Percentiles rank a stretch among this genome's conserved stretches.
Evolutionary conservation across 1,139 yeast species (phyloP).

Genomic region (Suhomyces wounanorum): DNA sequence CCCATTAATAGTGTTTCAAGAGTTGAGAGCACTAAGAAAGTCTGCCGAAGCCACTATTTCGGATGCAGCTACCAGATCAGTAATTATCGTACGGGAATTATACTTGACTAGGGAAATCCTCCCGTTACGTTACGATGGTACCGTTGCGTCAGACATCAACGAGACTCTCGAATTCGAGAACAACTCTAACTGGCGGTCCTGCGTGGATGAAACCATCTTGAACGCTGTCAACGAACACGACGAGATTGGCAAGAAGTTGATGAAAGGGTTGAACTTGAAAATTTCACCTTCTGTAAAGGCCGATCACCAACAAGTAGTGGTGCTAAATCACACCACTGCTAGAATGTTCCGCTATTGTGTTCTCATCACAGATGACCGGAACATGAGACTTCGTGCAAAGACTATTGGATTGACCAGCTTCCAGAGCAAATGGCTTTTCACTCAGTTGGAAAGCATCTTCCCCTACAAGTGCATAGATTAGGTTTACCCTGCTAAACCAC

Average conservation of each 20-base stretch:
- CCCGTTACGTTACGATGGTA: conserved; percentile 57
- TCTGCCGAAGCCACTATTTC: conserved; percentile 75
- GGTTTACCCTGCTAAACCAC: not conserved
- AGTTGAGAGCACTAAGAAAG: conserved; percentile 69
- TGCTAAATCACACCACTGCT: conserved; percentile 39
- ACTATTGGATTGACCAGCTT: conserved; percentile 58
- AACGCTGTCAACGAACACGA: conserved; percentile 53
- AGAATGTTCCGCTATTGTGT: conserved; percentile 56
- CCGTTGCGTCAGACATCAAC: conserved; percentile 55
- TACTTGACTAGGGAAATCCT: conserved; percentile 55
- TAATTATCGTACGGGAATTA: conserved; percentile 68
- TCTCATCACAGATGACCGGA: conserved; percentile 71
- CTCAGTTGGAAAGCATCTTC: conserved; percentile 48
- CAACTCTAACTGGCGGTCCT: conserved; percentile 64
- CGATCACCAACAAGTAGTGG: conserved; percentile 9
- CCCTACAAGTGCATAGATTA: conserved; percentile 46
- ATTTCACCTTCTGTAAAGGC: conserved; percentile 13
- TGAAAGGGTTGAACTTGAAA: conserved; percentile 38
- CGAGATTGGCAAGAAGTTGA: conserved; percentile 41
- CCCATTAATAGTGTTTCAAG: conserved; percentile 79
- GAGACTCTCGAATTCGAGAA: conserved; percentile 62
- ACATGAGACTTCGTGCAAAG: conserved; percentile 67
- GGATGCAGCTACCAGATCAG: conserved; percentile 81
- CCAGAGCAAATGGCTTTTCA: conserved; percentile 64
- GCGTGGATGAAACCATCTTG: conserved; percentile 61